These are phyloP conservation scores for Neoascochyta sp. DNA, from an alignment of 2,329 filamentous ascomycete species.

Conservation along the genomic window DNA sequence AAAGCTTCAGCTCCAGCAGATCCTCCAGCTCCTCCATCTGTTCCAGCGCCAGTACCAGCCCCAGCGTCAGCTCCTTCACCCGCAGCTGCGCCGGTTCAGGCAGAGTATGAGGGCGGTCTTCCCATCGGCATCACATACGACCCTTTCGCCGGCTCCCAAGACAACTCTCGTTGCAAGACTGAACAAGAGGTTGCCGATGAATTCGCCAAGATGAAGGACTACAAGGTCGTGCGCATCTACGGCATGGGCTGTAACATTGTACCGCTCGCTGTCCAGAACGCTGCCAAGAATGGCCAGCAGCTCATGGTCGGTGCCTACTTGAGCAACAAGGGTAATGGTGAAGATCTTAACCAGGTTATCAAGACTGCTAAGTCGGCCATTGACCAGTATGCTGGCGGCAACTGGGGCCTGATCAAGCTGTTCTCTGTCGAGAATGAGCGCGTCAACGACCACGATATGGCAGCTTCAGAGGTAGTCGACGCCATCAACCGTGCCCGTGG, in stretches of 20 bases:
- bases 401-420: conserved; percentile 68
- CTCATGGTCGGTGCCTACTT: conserved; percentile 74
- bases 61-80: conserved; percentile 3
- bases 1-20: conserved; percentile 2
- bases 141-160: conserved; percentile 20
- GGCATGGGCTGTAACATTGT: conserved; percentile 77
- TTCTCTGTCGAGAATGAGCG: conserved; percentile 79
- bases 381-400: conserved; percentile 40
- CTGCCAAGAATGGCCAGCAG: conserved; percentile 61
- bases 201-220: conserved; percentile 57
- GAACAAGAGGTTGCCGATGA: conserved; percentile 61
- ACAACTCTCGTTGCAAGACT: conserved; percentile 57
- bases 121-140: conserved; percentile 36
- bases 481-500: conserved; percentile 57
- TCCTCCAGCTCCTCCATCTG: conserved; percentile 2
- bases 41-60: neutral
- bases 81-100: conserved; percentile 1
- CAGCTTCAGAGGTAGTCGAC: conserved; percentile 53
- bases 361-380: conserved; percentile 58
- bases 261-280: conserved; percentile 58
- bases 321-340: conserved; percentile 47
- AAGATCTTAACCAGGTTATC: conserved; percentile 50
- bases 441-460: conserved; percentile 54
- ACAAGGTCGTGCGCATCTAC: conserved; percentile 69
- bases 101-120: conserved; percentile 7